Evolutionary conservation across 495 filamentous ascomycete genomes (phyloP), one percentile per base, ranked within the genome.

Genomic region (Staphylotrichum longicolle): DNA sequence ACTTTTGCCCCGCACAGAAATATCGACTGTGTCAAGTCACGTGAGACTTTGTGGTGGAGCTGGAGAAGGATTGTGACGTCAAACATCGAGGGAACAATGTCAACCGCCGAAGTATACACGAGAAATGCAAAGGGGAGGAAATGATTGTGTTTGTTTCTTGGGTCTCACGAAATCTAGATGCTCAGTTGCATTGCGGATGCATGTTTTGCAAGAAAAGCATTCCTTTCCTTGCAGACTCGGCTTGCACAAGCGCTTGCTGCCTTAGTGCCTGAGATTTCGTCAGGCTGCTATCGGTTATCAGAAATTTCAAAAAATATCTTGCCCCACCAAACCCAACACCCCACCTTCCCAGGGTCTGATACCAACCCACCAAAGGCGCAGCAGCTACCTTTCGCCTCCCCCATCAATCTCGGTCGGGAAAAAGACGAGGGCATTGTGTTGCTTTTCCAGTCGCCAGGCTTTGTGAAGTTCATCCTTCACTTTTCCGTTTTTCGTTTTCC

Each of bases 261-360:
- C 69, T 70, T 69, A 60, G 11, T 64, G 70, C 70, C 71, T 74
- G 67, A 72, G 37, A 27, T 10, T 15, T 48, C 11, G 15, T 57
- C 62, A 67, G 53, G 62, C 63, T 56, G 61, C 65, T 74, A 72
- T 74, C 70, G 63, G 64, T 73, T 73, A 72, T 72, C 69, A 64
- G 60, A 71, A 67, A 70, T 72, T 70, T 70, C 61, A 27, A 66
- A 27, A 68, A 64, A 70, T 65, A 60, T 63, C 44, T 61, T 65
- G 71, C 71, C 71, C 71, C 71, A 70, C 69, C 66, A 70, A 68
- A 64, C 56, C 35, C 62, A 39, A 46, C 66, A 66, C 67, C 68
- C 68, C 65, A 64, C 64, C 63, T 66, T 68, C 64, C 37, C 61
- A 66, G 62, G 62, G 53, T 66, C 62, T 61, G 63, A 59, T 54